phyloP scores from a whole-genome alignment of 2,329 filamentous ascomycete genomes.

The Neofusicoccum parvum region DNA sequence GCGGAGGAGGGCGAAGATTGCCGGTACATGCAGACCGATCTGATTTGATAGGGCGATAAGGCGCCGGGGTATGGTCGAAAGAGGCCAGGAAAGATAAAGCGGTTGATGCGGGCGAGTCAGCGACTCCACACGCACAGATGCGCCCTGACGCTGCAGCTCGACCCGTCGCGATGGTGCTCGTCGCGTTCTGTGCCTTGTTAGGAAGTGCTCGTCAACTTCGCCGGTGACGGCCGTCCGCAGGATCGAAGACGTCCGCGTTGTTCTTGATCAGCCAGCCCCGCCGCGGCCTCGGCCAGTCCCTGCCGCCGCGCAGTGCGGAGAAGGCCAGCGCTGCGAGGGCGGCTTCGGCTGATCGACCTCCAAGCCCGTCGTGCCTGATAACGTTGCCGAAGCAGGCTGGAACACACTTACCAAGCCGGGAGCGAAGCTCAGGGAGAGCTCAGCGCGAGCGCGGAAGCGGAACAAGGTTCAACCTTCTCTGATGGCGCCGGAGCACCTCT shows the following conservation, averaged over 20 bases:
- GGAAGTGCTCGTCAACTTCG: neutral
- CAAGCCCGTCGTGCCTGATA: slow-evolving; percentile 14
- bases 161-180: neutral
- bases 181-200: slow-evolving; percentile 3
- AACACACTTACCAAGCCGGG: neutral
- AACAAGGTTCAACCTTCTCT: neutral
- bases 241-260: neutral
- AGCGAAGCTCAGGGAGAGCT: neutral
- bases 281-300: neutral
- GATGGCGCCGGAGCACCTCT: neutral
- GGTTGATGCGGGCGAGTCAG: slow-evolving; percentile 4
- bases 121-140: slow-evolving; percentile 3
- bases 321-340: neutral
- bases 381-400: neutral
- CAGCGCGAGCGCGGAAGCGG: neutral
- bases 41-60: slow-evolving; percentile 17
- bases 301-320: neutral
- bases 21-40: neutral
- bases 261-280: neutral
- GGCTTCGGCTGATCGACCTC: slow-evolving; percentile 9
- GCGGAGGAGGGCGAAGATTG: slow-evolving; percentile 10
- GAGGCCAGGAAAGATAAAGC: neutral
- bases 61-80: slow-evolving; percentile 6
- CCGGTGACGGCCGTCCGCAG: neutral
- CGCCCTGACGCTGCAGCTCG: neutral